Percentiles rank a stretch among this genome's conserved stretches.
Evolutionary conservation across 1,284 basidiomycete species (phyloP).

Genomic region (Ganoderma sinense): DNA sequence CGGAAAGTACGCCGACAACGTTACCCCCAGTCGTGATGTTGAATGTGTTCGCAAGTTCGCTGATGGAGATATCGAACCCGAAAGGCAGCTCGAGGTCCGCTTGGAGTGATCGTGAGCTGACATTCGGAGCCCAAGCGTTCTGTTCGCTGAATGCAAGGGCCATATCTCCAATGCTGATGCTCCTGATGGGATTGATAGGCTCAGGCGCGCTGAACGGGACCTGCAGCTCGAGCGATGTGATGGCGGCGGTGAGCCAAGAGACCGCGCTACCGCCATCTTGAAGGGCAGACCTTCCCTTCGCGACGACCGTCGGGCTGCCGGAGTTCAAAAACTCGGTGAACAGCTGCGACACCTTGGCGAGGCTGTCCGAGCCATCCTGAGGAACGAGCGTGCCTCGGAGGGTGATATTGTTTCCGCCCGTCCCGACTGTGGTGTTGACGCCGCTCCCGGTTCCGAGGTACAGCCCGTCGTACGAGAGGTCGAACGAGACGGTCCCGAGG

Average conservation of each 20-base stretch:
- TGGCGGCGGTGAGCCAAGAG: slow-evolving; percentile 73
- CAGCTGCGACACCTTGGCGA: slow-evolving; percentile 64
- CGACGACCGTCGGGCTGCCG: slow-evolving; percentile 64
- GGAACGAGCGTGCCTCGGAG: slow-evolving; percentile 67
- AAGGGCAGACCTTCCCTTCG: slow-evolving; percentile 64
- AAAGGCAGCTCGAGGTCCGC: slow-evolving; percentile 74
- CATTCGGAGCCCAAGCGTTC: slow-evolving; percentile 66
- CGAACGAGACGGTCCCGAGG: slow-evolving; percentile 74
- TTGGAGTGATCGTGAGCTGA: slow-evolving; percentile 65
- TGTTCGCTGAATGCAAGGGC: slow-evolving; percentile 63
- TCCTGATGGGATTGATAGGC: slow-evolving; percentile 72
- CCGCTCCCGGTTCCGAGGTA: slow-evolving; percentile 67
- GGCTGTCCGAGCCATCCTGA: slow-evolving; percentile 56
- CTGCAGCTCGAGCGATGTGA: slow-evolving; percentile 61
- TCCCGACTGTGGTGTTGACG: slow-evolving; percentile 54
- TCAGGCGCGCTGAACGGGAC: slow-evolving; percentile 67
- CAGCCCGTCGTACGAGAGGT: slow-evolving; percentile 66
- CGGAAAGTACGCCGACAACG: slow-evolving; percentile 61
- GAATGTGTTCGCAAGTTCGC: slow-evolving; percentile 72
- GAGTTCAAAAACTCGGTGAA: slow-evolving; percentile 83
- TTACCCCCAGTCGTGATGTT: slow-evolving; percentile 62
- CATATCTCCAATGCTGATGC: slow-evolving; percentile 71
- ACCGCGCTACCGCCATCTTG: slow-evolving; percentile 61
- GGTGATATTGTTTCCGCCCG: slow-evolving; percentile 67
- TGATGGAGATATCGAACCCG: slow-evolving; percentile 72